Conservation (phyloP, 2,329 filamentous ascomycete genomes). For the Sarocladiaceae sp. region DNA sequence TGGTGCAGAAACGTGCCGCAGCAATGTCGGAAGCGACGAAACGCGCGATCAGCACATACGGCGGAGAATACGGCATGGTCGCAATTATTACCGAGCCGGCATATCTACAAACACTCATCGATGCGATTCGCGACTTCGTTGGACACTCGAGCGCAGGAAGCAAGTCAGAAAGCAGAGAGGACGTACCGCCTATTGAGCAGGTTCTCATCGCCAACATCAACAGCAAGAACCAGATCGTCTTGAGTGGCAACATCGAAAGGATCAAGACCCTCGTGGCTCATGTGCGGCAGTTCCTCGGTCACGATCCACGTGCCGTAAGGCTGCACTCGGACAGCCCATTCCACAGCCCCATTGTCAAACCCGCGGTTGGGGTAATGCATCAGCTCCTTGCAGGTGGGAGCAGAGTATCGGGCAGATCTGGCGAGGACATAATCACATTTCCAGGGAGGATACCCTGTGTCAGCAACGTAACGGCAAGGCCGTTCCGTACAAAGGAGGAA, state of each 20-base stretch:
- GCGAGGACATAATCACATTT: constrained; percentile 66
- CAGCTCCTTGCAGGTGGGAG: constrained; percentile 59
- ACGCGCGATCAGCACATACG: constrained; percentile 60
- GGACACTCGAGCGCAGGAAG: constrained; percentile 61
- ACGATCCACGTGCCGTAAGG: constrained; percentile 83
- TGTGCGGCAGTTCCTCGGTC: constrained; percentile 82
- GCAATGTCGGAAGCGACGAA: constrained; percentile 76
- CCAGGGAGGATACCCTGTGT: constrained; percentile 73
- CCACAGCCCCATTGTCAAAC: constrained; percentile 87
- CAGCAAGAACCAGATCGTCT: constrained; percentile 91
- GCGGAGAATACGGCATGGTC: constrained; percentile 90
- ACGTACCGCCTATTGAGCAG: constrained; percentile 74
- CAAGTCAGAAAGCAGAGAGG: constrained; percentile 63
- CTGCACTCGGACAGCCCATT: constrained; percentile 87
- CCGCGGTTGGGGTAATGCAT: constrained; percentile 72
- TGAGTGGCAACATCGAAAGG: constrained; percentile 79
- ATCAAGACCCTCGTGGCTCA: constrained; percentile 81
- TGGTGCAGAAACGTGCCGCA: constrained; percentile 75
- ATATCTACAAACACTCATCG: constrained; percentile 65
- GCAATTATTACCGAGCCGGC: constrained; percentile 83
- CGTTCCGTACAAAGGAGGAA: constrained; percentile 69
- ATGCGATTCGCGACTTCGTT: constrained; percentile 74
- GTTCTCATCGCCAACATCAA: constrained; percentile 93
- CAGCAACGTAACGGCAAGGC: constrained; percentile 79
- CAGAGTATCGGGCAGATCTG: constrained; percentile 46